A percentile compares a stretch with the other conserved stretches of the same genome.
Evolutionary conservation across 805 yeast genomes (phyloP).

Genomic region (Saturnispora ahearnii): DNA sequence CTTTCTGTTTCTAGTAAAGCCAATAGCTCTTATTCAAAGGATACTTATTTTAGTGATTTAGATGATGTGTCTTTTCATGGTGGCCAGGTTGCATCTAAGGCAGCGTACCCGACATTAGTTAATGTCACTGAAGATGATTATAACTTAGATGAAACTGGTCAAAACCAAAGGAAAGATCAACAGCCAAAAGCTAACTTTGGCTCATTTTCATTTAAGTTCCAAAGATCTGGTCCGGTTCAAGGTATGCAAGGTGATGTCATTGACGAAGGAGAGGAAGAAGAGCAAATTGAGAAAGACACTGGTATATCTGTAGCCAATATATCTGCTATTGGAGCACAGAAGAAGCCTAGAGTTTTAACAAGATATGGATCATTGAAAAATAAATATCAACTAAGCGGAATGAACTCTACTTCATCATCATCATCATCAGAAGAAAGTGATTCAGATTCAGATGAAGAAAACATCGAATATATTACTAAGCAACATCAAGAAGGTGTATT

Average conservation of each 20-base stretch:
- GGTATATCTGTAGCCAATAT: neutral
- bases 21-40: conserved; percentile 25
- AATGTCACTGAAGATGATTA: conserved; percentile 22
- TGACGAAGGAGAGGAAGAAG: conserved; percentile 16
- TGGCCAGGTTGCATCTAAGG: conserved; percentile 25
- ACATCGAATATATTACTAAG: conserved; percentile 20
- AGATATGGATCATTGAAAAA: conserved; percentile 12
- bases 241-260: conserved; percentile 17
- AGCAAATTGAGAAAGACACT: neutral
- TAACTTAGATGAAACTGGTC: conserved; percentile 16
- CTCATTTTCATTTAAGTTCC: conserved; percentile 7
- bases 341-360: neutral
- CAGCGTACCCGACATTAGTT: conserved; percentile 22
- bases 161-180: neutral
- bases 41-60: conserved; percentile 27
- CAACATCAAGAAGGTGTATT: conserved; percentile 3
- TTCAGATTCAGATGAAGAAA: conserved; percentile 26
- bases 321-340: neutral
- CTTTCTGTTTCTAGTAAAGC: conserved; percentile 18
- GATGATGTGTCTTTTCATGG: conserved; percentile 28
- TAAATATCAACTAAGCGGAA: conserved; percentile 6
- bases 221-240: conserved; percentile 2
- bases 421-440: conserved; percentile 11
- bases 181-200: neutral
- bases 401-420: neutral